Evolutionary conservation across 148 eudicot genomes (phyloP), one percentile per base, ranked within the genome.

Genomic region (Simmondsia chinensis): DNA sequence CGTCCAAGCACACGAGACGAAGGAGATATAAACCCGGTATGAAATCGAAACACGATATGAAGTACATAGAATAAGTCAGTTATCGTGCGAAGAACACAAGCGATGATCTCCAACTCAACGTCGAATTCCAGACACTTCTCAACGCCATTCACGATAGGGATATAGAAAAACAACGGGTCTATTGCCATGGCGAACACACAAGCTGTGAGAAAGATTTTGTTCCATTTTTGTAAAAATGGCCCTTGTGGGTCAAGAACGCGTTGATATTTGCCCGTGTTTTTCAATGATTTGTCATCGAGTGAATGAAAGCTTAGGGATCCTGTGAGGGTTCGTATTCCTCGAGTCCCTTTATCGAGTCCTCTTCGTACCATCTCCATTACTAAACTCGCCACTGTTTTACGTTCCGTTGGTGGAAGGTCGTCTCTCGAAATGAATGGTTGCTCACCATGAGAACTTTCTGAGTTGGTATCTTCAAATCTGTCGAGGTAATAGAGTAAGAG

Each of bases 1-100:
- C 89, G 71, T 33, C 89, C 89, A 63, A 81, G 67, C 33, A 81
- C 84, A 29, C 89, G 63, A 6, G 89, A 62, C 52, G 71, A 61
- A 44, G 71, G 84, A 43, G 81, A 64, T 24, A 81, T 69, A 60
- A 77, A 77, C 21, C 69, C 89, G 23, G 89, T 81, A 32, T 72
- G 78, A 24, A 81, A 81, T 38, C 74, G 75, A 20, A 81, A 57
- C 48, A 77, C 25, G 50, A 81, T 81, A 48, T 81, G 89, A 50
- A 62, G 41, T 35, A 81, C 12, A 54, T 77, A 81, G 59, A 81
- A 81, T 58, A 81, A 15, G 35, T 81, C 89, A 2, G 72, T 54
- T 43, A 69, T 56, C 5, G 79, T 71, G 13, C 89, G 84, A 51
- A 81, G 66, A 54, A 71, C 49, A 26, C 83, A 57, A 50, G 81